Percentiles rank a stretch among this genome's conserved stretches.
These are phyloP conservation scores for Tulasnella calospora DNA, from an alignment of 768 basidiomycete species.

Conservation along the genomic window DNA sequence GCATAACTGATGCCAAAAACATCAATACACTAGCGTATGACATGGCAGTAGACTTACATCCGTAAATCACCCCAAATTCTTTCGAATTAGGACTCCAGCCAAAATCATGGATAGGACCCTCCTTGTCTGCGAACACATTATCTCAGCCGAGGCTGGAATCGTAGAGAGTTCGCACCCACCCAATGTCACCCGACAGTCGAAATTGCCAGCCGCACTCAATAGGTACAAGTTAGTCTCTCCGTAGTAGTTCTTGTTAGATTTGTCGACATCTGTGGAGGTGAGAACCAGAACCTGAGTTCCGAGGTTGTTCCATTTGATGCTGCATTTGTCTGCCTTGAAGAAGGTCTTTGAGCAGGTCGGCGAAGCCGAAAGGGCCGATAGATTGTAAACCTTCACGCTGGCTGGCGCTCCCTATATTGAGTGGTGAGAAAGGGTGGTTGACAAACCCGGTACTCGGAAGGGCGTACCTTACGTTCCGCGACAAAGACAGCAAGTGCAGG, in stretches of 20 bases:
- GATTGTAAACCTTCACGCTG: constrained; percentile 74
- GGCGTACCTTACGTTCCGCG: constrained; percentile 80
- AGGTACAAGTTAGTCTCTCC: constrained; percentile 95
- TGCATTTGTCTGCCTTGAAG: constrained; percentile 89
- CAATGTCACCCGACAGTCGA: constrained; percentile 74
- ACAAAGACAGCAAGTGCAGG: constrained; percentile 88
- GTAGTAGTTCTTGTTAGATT: constrained; percentile 95
- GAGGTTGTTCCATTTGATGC: constrained; percentile 93
- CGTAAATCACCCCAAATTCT: constrained; percentile 94
- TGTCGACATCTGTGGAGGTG: constrained; percentile 95
- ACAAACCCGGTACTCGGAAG: not conserved
- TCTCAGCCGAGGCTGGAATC: not conserved
- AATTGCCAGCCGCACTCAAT: constrained; percentile 85
- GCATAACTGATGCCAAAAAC: constrained; percentile 63
- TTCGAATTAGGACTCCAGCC: constrained; percentile 94
- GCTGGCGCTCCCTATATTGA: constrained; percentile 72
- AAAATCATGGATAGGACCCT: constrained; percentile 96
- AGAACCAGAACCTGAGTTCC: constrained; percentile 88
- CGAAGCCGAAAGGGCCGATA: constrained; percentile 50
- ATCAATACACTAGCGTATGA: constrained; percentile 4
- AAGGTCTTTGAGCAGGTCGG: constrained; percentile 88
- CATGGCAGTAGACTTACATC: constrained; percentile 58
- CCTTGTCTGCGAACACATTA: constrained; percentile 62
- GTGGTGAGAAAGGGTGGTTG: not conserved
- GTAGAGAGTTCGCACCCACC: constrained; percentile 32